phyloP scores from a whole-genome alignment of 2,329 filamentous ascomycete genomes.

The Colletotrichum chrysophilum region DNA sequence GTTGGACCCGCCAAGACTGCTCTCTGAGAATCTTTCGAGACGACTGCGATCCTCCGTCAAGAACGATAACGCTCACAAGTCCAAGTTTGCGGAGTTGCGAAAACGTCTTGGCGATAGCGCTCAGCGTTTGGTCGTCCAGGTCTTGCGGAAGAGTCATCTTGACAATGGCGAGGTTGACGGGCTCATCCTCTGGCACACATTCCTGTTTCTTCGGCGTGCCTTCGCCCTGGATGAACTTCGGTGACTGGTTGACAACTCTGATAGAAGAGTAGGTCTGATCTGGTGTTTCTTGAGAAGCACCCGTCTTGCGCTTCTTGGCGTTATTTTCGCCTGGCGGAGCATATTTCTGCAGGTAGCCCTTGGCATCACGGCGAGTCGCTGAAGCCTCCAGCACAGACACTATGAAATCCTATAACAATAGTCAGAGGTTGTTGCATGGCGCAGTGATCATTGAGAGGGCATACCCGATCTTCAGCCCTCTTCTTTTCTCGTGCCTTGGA shows the following conservation, averaged over 20 bases:
- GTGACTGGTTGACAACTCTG: constrained; percentile 32
- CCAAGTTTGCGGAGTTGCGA: constrained; percentile 84
- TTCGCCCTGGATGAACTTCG: constrained; percentile 43
- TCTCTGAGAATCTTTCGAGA: constrained; percentile 50
- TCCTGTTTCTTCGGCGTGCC: constrained; percentile 23
- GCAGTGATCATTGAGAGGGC: not conserved
- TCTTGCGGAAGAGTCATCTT: constrained; percentile 79
- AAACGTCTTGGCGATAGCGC: constrained; percentile 82
- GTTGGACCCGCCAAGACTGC: constrained; percentile 76
- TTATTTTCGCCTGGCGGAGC: constrained; percentile 33
- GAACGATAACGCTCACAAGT: constrained; percentile 79
- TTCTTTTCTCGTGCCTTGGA: constrained; percentile 40
- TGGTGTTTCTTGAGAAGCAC: not conserved
- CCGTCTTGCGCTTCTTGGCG: not conserved
- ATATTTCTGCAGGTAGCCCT: constrained; percentile 89
- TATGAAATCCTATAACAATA: constrained; percentile 72
- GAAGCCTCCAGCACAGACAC: constrained; percentile 86
- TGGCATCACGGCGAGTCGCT: constrained; percentile 91
- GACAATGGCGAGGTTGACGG: constrained; percentile 76
- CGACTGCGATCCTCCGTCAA: constrained; percentile 68
- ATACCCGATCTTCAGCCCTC: constrained; percentile 53
- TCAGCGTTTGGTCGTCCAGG: constrained; percentile 71
- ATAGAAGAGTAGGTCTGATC: constrained; percentile 26
- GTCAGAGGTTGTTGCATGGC: constrained; percentile 5
- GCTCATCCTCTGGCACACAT: constrained; percentile 32